Percentiles rank a stretch among this genome's conserved stretches.
Evolutionary conservation across 1,284 basidiomycete genomes (phyloP).

Genomic region (Apiotrichum sp.): DNA sequence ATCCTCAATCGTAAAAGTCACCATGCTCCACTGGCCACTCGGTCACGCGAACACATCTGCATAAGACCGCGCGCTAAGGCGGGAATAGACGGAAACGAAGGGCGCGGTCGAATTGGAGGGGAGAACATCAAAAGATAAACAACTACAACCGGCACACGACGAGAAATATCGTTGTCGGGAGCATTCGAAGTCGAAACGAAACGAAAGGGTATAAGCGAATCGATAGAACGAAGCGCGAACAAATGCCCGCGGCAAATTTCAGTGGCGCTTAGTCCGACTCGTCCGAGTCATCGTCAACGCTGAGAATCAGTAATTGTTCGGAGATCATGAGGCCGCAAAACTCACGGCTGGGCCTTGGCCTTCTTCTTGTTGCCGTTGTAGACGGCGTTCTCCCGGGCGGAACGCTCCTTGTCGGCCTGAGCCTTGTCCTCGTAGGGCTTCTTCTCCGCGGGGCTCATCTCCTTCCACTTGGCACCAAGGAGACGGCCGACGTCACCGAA

Average conservation of each 20-base stretch:
- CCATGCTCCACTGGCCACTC: neutral
- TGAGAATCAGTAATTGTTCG: neutral
- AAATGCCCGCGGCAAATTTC: neutral
- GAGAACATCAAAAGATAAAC: neutral
- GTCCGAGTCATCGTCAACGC: constrained; percentile 22
- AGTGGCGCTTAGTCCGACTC: constrained; percentile 24
- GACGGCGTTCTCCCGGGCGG: constrained; percentile 54
- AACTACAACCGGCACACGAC: neutral
- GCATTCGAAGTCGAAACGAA: constrained; percentile 5
- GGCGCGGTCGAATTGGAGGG: neutral
- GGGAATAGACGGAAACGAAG: constrained; percentile 1
- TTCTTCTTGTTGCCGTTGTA: constrained; percentile 50
- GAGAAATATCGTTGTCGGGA: neutral
- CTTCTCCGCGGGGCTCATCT: constrained; percentile 73
- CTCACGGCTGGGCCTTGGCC: constrained; percentile 16
- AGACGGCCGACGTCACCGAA: constrained; percentile 91
- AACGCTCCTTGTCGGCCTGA: constrained; percentile 72
- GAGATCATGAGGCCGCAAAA: neutral
- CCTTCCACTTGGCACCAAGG: constrained; percentile 85
- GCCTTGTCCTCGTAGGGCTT: constrained; percentile 92
- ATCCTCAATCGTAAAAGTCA: no score
- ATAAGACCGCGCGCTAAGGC: constrained; percentile 2
- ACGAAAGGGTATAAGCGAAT: constrained; percentile 1
- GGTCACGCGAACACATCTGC: constrained; percentile 4
- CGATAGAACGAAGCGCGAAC: neutral